These are phyloP conservation scores for Pulveroboletus sp. DNA, from an alignment of 768 basidiomycete species.

Conservation along the genomic window DNA sequence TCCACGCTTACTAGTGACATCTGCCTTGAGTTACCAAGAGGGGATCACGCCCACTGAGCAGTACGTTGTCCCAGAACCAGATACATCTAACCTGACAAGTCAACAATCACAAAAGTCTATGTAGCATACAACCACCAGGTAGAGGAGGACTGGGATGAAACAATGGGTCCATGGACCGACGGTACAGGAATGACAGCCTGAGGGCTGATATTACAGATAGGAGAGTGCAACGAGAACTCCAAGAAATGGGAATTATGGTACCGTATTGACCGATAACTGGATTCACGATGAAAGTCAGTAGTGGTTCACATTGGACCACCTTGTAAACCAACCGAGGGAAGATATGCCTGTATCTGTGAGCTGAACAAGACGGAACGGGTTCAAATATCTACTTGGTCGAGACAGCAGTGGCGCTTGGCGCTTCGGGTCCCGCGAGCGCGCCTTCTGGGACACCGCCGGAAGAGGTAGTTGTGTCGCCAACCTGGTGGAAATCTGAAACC, in stretches of 20 bases:
- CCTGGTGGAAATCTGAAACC: slow-evolving; percentile 73
- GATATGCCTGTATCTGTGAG: slow-evolving; percentile 5
- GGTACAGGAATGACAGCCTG: slow-evolving; percentile 3
- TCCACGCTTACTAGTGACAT: too few relatives aligned
- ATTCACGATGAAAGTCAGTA: not conserved
- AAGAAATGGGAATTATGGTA: slow-evolving; percentile 13
- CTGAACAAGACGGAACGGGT: not conserved
- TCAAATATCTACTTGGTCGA: slow-evolving; percentile 11
- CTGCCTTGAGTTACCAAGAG: too few relatives aligned
- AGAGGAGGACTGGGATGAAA: slow-evolving; percentile 4
- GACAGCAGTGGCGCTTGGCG: slow-evolving; percentile 12
- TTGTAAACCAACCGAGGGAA: slow-evolving; percentile 12
- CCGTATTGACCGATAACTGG: slow-evolving; percentile 13
- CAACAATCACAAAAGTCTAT: slow-evolving; percentile 11
- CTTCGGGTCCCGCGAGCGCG: slow-evolving; percentile 64
- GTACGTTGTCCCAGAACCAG: not conserved
- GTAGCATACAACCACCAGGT: slow-evolving; percentile 11
- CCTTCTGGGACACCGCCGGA: slow-evolving; percentile 47
- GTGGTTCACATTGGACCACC: not conserved
- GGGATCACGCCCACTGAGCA: too few relatives aligned
- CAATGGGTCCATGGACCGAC: too few relatives aligned
- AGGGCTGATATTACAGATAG: slow-evolving; percentile 15
- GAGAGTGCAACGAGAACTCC: slow-evolving; percentile 2
- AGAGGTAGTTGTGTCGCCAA: slow-evolving; percentile 48
- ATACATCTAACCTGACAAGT: slow-evolving; percentile 14